A percentile compares a stretch with the other conserved stretches of the same genome.
Conservation (phyloP, 2,329 filamentous ascomycete species). For the Tolypocladium cylindrosporum region DNA sequence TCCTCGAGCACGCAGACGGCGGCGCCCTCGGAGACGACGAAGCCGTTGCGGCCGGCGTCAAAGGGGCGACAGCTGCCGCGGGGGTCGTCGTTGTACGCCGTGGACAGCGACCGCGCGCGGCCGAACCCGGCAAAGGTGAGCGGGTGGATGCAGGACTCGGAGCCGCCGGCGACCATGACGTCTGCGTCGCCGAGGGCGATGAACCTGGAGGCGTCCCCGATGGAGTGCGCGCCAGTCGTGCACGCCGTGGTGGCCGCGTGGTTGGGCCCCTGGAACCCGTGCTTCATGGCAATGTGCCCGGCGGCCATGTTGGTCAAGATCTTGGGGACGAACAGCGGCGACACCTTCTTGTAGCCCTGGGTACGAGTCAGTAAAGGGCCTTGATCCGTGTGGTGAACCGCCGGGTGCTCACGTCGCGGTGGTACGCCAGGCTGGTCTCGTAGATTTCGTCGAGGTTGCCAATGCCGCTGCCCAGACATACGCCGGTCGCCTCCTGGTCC, state of each 20-base stretch:
- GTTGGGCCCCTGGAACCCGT: conserved; percentile 84
- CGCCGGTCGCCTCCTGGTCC: conserved; percentile 68
- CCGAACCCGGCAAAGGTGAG: conserved; percentile 88
- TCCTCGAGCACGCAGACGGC: conserved; percentile 85
- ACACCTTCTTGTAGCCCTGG: conserved; percentile 86
- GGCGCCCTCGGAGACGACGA: conserved; percentile 88
- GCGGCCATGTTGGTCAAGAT: conserved; percentile 92
- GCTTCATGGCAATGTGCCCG: conserved; percentile 87
- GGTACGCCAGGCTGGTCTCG: conserved; percentile 67
- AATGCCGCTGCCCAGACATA: conserved; percentile 91
- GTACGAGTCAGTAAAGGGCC: neutral
- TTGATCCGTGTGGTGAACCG: too few relatives aligned
- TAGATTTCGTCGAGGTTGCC: conserved; percentile 90
- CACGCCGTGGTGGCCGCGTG: conserved; percentile 91
- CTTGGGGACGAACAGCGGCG: conserved; percentile 85
- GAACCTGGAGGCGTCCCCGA: conserved; percentile 88
- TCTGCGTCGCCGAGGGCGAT: conserved; percentile 86
- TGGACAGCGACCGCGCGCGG: conserved; percentile 75
- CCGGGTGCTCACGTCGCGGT: conserved; percentile 51
- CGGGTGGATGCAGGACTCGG: conserved; percentile 93
- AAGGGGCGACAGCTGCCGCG: conserved; percentile 73
- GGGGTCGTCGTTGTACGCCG: conserved; percentile 66
- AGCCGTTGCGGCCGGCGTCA: conserved; percentile 68
- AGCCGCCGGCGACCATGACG: conserved; percentile 92
- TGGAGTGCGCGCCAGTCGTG: conserved; percentile 88